Percentiles rank a stretch among this genome's conserved stretches.
phyloP scores from a whole-genome alignment of 1,284 basidiomycete species.

The Rhodotorula sp. region DNA sequence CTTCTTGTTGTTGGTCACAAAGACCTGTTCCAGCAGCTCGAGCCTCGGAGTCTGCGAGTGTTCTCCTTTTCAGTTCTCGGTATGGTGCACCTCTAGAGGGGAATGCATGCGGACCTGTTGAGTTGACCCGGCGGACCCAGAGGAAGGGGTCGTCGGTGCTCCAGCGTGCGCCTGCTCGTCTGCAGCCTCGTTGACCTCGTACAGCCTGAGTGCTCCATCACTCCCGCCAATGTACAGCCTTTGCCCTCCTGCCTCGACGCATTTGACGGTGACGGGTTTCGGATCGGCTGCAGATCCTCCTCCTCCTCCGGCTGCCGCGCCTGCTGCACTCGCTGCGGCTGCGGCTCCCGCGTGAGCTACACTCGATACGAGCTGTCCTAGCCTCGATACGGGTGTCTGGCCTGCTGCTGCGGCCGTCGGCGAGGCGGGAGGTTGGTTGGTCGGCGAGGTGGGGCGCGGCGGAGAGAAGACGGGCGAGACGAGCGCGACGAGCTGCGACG shows the following conservation, averaged over 20 bases:
- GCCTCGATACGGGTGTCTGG: not conserved
- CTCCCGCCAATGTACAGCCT: constrained; percentile 31
- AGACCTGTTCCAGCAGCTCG: constrained; percentile 29
- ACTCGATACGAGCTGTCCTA: constrained; percentile 16
- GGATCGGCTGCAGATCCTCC: not conserved
- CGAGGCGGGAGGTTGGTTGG: not conserved
- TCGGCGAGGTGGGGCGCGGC: constrained; percentile 24
- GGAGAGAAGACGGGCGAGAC: constrained; percentile 27
- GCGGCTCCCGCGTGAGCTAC: constrained; percentile 11
- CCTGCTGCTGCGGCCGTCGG: constrained; percentile 10
- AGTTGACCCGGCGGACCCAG: not conserved
- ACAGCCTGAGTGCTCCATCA: constrained; percentile 32
- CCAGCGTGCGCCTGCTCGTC: not conserved
- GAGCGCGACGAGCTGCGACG: constrained; percentile 23
- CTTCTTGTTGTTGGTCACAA: constrained; percentile 22
- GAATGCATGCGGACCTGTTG: constrained; percentile 8
- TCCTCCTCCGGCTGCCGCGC: not conserved
- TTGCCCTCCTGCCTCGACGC: constrained; percentile 31
- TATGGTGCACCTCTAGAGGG: no score
- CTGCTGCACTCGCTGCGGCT: not conserved
- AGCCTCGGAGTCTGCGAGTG: not conserved
- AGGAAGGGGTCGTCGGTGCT: not conserved
- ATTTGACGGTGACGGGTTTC: constrained; percentile 8
- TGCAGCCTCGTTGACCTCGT: constrained; percentile 25
- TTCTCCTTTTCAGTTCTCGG: not conserved